Conservation (phyloP, 805 yeast genomes). For the baker's yeast (Saccharomyces cerevisiae) region DNA sequence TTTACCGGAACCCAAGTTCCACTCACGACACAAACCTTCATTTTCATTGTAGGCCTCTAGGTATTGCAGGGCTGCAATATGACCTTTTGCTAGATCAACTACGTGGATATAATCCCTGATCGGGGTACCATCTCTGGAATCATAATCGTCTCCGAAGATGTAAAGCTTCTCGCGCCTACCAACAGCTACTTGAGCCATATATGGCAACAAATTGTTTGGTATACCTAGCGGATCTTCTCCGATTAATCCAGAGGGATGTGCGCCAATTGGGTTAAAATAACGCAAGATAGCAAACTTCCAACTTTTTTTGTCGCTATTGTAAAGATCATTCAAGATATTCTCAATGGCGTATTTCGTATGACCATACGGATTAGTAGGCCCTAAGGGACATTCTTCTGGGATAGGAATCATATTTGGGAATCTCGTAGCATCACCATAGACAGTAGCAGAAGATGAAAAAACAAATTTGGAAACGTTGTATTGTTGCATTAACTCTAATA, state of each 20-base stretch:
- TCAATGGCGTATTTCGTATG: constrained; percentile 62
- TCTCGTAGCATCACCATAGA: constrained; percentile 73
- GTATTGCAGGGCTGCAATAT: constrained; percentile 59
- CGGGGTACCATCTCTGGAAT: constrained; percentile 70
- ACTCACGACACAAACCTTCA: constrained; percentile 54
- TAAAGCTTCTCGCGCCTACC: constrained; percentile 57
- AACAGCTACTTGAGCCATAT: constrained; percentile 67
- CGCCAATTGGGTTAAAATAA: constrained; percentile 80
- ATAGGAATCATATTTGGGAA: constrained; percentile 68
- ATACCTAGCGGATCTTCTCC: constrained; percentile 78
- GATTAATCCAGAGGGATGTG: constrained; percentile 70
- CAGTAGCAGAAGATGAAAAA: constrained; percentile 75
- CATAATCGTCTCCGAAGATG: constrained; percentile 69
- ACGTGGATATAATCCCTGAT: constrained; percentile 78
- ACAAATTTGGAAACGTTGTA: constrained; percentile 46
- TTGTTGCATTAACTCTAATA: constrained; percentile 46
- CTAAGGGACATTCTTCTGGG: constrained; percentile 69
- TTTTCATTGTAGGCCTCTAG: constrained; percentile 30
- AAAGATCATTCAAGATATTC: constrained; percentile 47
- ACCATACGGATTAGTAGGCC: constrained; percentile 74
- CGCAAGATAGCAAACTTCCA: constrained; percentile 59
- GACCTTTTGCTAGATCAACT: constrained; percentile 71
- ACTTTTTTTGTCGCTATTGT: constrained; percentile 32
- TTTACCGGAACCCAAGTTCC: constrained; percentile 78
- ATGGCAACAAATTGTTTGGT: constrained; percentile 71